Evolutionary conservation across 306 rosid species (phyloP), one percentile per base, ranked within the genome.

Genomic region (Ziziphus jujuba): DNA sequence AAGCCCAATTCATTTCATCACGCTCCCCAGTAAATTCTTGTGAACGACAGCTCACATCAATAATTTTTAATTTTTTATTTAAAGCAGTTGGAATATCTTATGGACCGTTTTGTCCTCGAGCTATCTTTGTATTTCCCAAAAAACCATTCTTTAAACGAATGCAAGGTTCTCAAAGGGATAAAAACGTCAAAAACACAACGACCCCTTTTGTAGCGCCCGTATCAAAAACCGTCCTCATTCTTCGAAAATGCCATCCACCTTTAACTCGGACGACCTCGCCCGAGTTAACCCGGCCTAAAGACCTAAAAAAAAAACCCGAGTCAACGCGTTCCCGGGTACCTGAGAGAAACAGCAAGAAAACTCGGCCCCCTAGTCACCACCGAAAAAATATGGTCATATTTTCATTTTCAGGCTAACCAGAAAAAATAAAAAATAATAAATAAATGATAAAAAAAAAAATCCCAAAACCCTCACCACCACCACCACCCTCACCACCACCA

Each of bases 271-370:
- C 61, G 23, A 56, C 76, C 70, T 66, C 64, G 24, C 57, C 65
- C 74, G 72, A 56, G 77, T 54, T 60, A 48, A 71, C 79, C 70
- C 75, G 74, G 44, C 48, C 72, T 33, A 64, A 67, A 47, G 38
- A 77, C 33, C 79, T 45, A 17, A n/a, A n/a, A n/a, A n/a, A n/a
- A n/a, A n/a, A n/a, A 31, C 7, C 66, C 67, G 73, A 52, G 59
- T 49, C 69, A 43, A 28, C 20, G 14, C 51, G 48, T 47, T 49
- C 11, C 40, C 47, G 40, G 40, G 11, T 3, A 8, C 23, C 22
- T 22, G n/a, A 48, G n/a, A 48, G 25, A 22, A 34, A 38, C 55
- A 59, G 16, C 44, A 17, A 56, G 33, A 17, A 47, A 20, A 61
- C 36, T 56, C 56, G 60, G 56, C 67, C 55, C 72, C 55, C 67